Evolutionary conservation across 2,329 filamentous ascomycete species (phyloP).

Genomic region (Aspergillus unguis): DNA sequence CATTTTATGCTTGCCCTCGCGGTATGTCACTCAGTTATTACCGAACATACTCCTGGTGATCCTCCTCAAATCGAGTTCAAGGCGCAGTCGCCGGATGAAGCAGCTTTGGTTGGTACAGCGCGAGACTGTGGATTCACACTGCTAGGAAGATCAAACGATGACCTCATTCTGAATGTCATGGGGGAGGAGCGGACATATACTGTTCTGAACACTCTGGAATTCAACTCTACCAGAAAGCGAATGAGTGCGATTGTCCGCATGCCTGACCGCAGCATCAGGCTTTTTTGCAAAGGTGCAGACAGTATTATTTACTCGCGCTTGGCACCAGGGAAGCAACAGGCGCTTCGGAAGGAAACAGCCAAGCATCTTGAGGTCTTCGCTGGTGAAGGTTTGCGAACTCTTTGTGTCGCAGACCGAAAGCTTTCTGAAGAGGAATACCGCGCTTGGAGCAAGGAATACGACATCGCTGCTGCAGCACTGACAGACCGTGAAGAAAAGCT

Average conservation of each 20-base stretch:
- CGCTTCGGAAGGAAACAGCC: slow-evolving; percentile 77
- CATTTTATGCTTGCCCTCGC: slow-evolving; percentile 93
- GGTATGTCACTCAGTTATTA: slow-evolving; percentile 95
- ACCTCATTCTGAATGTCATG: slow-evolving; percentile 80
- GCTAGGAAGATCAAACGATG: slow-evolving; percentile 72
- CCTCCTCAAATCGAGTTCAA: slow-evolving; percentile 90
- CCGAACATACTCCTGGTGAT: slow-evolving; percentile 85
- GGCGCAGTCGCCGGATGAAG: slow-evolving; percentile 94
- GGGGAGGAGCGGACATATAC: slow-evolving; percentile 81
- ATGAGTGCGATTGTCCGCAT: slow-evolving; percentile 98
- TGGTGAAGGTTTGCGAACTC: slow-evolving; percentile 85
- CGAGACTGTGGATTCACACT: slow-evolving; percentile 95
- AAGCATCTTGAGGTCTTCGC: slow-evolving; percentile 97
- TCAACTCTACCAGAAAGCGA: slow-evolving; percentile 92
- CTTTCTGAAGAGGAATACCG: slow-evolving; percentile 79
- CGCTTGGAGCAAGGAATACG: slow-evolving; percentile 80
- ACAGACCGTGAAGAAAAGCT: slow-evolving; percentile 88
- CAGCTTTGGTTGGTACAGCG: slow-evolving; percentile 88
- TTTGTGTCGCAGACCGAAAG: slow-evolving; percentile 85
- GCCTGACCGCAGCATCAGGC: slow-evolving; percentile 82
- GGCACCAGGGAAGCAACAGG: slow-evolving; percentile 76
- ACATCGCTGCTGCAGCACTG: slow-evolving; percentile 78
- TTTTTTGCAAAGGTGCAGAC: slow-evolving; percentile 97
- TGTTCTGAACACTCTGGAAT: slow-evolving; percentile 92
- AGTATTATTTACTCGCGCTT: slow-evolving; percentile 94